A percentile compares a stretch with the other conserved stretches of the same genome.
Evolutionary conservation across 2,329 filamentous ascomycete genomes (phyloP).

Genomic region (Hirsutella minnesotensis): DNA sequence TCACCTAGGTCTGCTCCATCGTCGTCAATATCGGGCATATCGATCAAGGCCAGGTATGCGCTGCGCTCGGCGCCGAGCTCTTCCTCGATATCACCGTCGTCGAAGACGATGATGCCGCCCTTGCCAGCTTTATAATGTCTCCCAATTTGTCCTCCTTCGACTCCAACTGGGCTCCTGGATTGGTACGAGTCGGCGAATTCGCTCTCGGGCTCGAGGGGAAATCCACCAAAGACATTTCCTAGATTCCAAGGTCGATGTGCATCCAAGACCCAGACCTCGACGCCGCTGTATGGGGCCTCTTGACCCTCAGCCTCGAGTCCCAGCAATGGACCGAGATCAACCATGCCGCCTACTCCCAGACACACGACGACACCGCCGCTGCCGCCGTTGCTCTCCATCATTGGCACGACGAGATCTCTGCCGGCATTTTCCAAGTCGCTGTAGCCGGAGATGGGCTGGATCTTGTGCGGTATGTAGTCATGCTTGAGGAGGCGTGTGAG

Average conservation of each 20-base stretch:
- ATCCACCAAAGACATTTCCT: constrained; percentile 80
- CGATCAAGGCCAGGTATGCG: constrained; percentile 73
- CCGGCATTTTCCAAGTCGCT: constrained; percentile 74
- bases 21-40: constrained; percentile 85
- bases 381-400: constrained; percentile 77
- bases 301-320: constrained; percentile 56
- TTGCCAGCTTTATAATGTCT: constrained; percentile 63
- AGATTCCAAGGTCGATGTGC: constrained; percentile 89
- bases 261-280: constrained; percentile 92
- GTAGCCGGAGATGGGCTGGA: constrained; percentile 89
- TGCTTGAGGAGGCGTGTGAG: constrained; percentile 87
- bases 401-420: constrained; percentile 65
- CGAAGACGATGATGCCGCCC: constrained; percentile 86
- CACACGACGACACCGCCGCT: constrained; percentile 84
- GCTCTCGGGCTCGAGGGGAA: constrained; percentile 39
- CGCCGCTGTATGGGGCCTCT: constrained; percentile 60
- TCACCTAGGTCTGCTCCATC: constrained; percentile 66
- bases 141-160: constrained; percentile 61
- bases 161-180: constrained; percentile 47
- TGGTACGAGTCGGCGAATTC: constrained; percentile 34
- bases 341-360: constrained; percentile 81
- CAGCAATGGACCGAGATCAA: constrained; percentile 72
- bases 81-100: constrained; percentile 90
- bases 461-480: constrained; percentile 96
- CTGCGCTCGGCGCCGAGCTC: constrained; percentile 62